Base-by-base conservation (phyloP, 1,284 basidiomycete species). In the Stereum hirsutum region DNA sequence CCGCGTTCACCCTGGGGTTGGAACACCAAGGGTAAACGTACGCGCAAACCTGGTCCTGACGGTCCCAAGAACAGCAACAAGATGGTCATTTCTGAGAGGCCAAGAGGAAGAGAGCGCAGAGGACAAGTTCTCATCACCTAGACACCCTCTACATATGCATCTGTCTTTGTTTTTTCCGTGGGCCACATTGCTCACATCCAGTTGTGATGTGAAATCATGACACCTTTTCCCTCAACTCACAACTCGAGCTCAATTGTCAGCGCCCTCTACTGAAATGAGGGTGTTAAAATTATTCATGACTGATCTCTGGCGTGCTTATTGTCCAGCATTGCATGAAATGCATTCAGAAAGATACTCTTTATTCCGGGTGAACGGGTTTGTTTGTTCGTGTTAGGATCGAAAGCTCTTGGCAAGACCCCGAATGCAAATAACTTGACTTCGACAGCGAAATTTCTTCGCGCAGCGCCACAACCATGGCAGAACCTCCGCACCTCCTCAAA, bases 41-140 rank as follows among this genome's bases (percentile, higher is more conserved):
- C 95, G 44, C 81, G 95, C 56, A 87, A 92, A 59, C 90, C 94
- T 6, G 86, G 86, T 38, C 80, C 81, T 31, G 89, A 85, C 61
- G 87, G 82, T 26, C 81, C 85, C 44, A 88, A 85, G 71, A 81
- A 85, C 60, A 91, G 90, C 54, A 99, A 99, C 75, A 93, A 90
- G 75, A 80, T 90, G 81, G 93, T 97, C 42, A 68, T 97, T 53
- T 80, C 81, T 48, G 89, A 94, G 64, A 74, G 92, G 36, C 92
- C 92, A 24, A 71, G 92, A 52, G 89, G 90, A 41, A 82, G 81
- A 60, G 85, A 89, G 63, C 56, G 59, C 6, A 47, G 53, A n/a
- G n/a, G n/a, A n/a, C n/a, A n/a, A n/a, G n/a, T n/a, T n/a, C n/a
- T n/a, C 39, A 47, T 45, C 38, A 55, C 54, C 45, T 47, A 24